Evolutionary conservation across 371 early-diverging fungal genomes (phyloP), one percentile per base, ranked within the genome.

Genomic region (Mortierella sp.): DNA sequence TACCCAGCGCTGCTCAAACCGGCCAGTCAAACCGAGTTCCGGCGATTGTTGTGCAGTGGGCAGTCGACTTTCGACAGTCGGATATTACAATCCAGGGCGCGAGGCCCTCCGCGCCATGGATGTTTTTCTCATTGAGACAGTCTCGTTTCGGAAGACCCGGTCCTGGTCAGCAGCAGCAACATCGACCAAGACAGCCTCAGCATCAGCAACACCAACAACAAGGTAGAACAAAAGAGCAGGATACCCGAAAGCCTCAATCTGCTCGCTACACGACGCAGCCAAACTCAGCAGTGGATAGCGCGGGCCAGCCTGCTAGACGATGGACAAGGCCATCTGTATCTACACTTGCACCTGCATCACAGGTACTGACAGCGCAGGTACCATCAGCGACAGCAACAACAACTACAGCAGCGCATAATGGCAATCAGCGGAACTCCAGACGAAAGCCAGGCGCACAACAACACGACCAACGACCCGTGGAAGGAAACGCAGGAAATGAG

Each of bases 41-140:
- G 4, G 31, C 10, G 6, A 14, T 74, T 28, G 52, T 42, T 24
- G 28, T 74, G 8, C 34, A 31, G 11, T 79, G 79, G 80, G 45
- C 80, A 21, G 26, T 38, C 10, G 52, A 38, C 3, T 4, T 14
- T 38, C 74, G 75, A 5, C 80, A 80, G 48, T 1, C 13, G 38
- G 42, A 24, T 4, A 55, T 80, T 26, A 74, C 80, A 6, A 28
- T 8, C 8, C 34, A 70, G 38, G 57, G 16, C 0, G 70, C 52
- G 31, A 65, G 26, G 24, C 80, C 70, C 31, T 19, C 72, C 11
- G n/a, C 45, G 6, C 52, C 55, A 2, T 77, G 78, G 78, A 50
- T 60, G 28, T 77, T 77, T 70, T 77, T 26, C 34, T 72, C 44
- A 9, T 19, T 72, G 5, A 42, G 57, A 34, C 48, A 28, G 3